Base-by-base conservation (phyloP, 192 early-diverging fungal species). In the Coemansia sp. region DNA sequence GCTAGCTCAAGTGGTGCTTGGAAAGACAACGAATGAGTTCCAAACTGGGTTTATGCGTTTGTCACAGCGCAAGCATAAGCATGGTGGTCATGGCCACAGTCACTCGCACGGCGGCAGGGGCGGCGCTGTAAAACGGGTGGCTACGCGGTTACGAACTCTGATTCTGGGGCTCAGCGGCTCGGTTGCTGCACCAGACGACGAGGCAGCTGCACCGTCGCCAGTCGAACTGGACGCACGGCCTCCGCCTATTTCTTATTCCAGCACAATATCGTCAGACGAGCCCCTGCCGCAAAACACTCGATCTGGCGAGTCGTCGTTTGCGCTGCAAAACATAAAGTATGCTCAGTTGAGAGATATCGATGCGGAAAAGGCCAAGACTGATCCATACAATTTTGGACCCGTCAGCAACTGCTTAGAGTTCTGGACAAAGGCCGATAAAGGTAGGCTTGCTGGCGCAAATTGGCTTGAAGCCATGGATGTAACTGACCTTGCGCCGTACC, bases 11-110 rank as follows among this genome's bases (percentile, higher is more conserved):
- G 84, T 98, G 24, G 78, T 87, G 11, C 66, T 82, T 13, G 89
- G 83, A 11, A 82, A 85, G 61, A 98, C 97, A 0, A 97, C 97
- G 18, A 97, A 97, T 72, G 97, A 98, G 77, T 67, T 86, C 19
- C 85, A 88, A 49, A 98, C 94, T 48, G 89, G 83, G 43, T 88
- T 92, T 57, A 23, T 65, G 64, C 35, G 76, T 13, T 39, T 79
- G 16, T 56, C 71, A 57, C 23, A 49, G 16, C 45, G 66, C 62
- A 35, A 32, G 5, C 72, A 71, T 55, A 43, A n/a, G 9, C 72
- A 71, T 55, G 49, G 32, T 35, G 32, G 55, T 8, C 65, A 69
- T 49, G 22, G 61, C 16, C 72, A 77, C 39, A 51, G 41, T 18
- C 65, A 61, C 20, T 22, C 14, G 0, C 57, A 50, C 8, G 62